A percentile compares a stretch with the other conserved stretches of the same genome.
phyloP scores from a whole-genome alignment of 2,329 filamentous ascomycete genomes.

The Teratosphaeria zuluensis region DNA sequence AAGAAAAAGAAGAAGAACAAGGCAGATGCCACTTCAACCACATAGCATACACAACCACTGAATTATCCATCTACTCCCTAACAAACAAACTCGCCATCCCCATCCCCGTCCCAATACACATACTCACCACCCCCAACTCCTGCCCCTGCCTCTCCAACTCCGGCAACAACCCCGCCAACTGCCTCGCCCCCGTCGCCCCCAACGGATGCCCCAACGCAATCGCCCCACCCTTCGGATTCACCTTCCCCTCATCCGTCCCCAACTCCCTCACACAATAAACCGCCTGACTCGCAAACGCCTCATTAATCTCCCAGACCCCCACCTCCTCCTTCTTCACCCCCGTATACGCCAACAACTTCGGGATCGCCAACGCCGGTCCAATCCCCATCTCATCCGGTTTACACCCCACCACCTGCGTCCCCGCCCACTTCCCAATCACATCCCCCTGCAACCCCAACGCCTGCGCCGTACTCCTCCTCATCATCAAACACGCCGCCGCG shows the following conservation, averaged over 20 bases:
- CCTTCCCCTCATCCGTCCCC: slow-evolving; percentile 57
- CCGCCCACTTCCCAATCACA: slow-evolving; percentile 78
- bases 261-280: slow-evolving; percentile 63
- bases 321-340: slow-evolving; percentile 62
- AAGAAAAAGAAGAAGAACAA: slow-evolving; percentile 17
- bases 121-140: slow-evolving; percentile 76
- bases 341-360: slow-evolving; percentile 62
- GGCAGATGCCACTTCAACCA: neutral
- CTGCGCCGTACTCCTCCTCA: slow-evolving; percentile 71
- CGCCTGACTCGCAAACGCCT: slow-evolving; percentile 59
- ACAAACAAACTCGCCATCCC: slow-evolving; percentile 45
- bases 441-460: slow-evolving; percentile 57
- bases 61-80: slow-evolving; percentile 29
- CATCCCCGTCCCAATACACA: slow-evolving; percentile 58
- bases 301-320: slow-evolving; percentile 86
- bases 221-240: slow-evolving; percentile 88
- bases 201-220: slow-evolving; percentile 91
- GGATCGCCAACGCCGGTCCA: slow-evolving; percentile 77
- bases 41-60: neutral
- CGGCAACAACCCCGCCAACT: slow-evolving; percentile 65
- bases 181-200: slow-evolving; percentile 75
- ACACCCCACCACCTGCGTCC: slow-evolving; percentile 65
- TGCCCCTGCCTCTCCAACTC: slow-evolving; percentile 57
- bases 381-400: slow-evolving; percentile 89
- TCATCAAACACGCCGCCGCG: slow-evolving; percentile 72